phyloP scores from a whole-genome alignment of 495 filamentous ascomycete genomes.

The Hypoxylon lienhwacheense region DNA sequence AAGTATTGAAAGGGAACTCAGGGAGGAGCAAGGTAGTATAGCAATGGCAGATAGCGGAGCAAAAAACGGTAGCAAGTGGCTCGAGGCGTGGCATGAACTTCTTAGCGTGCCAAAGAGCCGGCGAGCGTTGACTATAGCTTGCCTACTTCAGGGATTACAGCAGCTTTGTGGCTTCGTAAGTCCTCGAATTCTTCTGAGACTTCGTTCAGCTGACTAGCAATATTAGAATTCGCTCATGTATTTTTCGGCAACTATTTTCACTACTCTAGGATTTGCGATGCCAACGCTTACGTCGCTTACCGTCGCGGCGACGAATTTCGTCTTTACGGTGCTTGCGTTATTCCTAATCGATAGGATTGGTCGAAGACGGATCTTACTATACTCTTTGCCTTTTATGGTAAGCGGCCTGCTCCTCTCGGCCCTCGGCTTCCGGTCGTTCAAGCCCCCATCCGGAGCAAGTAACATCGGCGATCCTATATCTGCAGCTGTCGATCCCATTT shows the following conservation, averaged over 20 bases:
- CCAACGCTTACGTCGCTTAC: slow-evolving; percentile 81
- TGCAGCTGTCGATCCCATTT: neutral
- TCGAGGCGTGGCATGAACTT: slow-evolving; percentile 58
- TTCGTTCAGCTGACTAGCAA: slow-evolving; percentile 36
- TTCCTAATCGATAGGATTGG: slow-evolving; percentile 78
- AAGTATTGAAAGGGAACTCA: slow-evolving; percentile 68
- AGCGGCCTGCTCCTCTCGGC: slow-evolving; percentile 67
- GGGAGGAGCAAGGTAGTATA: slow-evolving; percentile 60
- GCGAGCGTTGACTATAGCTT: slow-evolving; percentile 79
- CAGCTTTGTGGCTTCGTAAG: slow-evolving; percentile 85
- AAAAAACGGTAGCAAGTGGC: slow-evolving; percentile 35
- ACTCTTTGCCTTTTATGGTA: slow-evolving; percentile 83
- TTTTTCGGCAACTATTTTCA: slow-evolving; percentile 89
- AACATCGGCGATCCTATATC: slow-evolving; percentile 30
- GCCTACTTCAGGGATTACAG: slow-evolving; percentile 83
- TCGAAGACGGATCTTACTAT: slow-evolving; percentile 76
- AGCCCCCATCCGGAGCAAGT: slow-evolving; percentile 42
- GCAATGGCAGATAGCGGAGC: slow-evolving; percentile 37
- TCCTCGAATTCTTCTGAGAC: slow-evolving; percentile 6
- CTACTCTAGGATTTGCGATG: slow-evolving; percentile 72
- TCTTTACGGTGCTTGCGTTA: slow-evolving; percentile 77
- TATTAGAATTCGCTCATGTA: slow-evolving; percentile 97
- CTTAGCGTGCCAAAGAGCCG: slow-evolving; percentile 65
- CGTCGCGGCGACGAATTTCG: slow-evolving; percentile 82
- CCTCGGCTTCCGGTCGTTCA: slow-evolving; percentile 65